Evolutionary conservation across 2,329 filamentous ascomycete species (phyloP).

Genomic region (Paraconiothyrium sp.): DNA sequence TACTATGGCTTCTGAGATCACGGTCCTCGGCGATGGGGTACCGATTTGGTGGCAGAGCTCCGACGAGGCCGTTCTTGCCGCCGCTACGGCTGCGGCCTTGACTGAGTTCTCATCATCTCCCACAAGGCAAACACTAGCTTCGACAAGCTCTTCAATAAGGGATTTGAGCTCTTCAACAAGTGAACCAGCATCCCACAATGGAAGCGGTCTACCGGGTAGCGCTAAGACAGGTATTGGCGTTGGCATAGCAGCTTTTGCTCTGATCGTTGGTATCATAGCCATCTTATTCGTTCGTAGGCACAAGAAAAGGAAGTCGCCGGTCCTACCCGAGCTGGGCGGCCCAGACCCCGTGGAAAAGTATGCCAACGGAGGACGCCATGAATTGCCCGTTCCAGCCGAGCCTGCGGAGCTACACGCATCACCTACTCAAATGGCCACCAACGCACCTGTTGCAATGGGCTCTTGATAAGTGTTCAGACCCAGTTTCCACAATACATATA

Average conservation of each 20-base stretch:
- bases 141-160: background rate
- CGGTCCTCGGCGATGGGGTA: background rate
- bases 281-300: background rate
- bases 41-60: slow-evolving; percentile 12
- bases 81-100: background rate
- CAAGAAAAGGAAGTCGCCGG: background rate
- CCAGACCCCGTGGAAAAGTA: background rate
- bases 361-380: background rate
- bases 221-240: background rate
- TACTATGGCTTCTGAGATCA: background rate
- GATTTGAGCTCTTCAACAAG: background rate
- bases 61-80: slow-evolving; percentile 1
- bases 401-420: background rate
- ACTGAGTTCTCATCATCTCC: background rate
- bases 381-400: background rate
- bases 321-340: background rate
- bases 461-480: background rate
- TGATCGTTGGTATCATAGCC: background rate
- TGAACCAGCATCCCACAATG: background rate
- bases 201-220: background rate
- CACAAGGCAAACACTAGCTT: background rate
- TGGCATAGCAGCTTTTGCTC: background rate
- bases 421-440: background rate
- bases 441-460: background rate
- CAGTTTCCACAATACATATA: too few species aligned